Base-by-base conservation (phyloP, 768 basidiomycete genomes). In the Nevesoporus exiguus region DNA sequence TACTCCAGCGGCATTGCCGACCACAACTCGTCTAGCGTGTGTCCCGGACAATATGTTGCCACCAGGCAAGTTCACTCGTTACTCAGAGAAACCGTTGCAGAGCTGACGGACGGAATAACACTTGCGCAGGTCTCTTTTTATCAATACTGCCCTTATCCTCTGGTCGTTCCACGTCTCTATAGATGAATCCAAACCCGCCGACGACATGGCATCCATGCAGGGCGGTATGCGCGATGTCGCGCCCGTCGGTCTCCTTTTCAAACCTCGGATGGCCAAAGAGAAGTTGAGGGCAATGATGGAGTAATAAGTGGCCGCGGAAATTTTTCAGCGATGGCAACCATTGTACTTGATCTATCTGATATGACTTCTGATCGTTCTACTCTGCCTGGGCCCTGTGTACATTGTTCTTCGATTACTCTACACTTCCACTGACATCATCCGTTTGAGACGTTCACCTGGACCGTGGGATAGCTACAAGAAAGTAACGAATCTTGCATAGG, bases 41-140 rank as follows among this genome's bases (percentile, higher is more conserved):
- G 83, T 55, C 83, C 82, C 0, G 84, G 83, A 2, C 79, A 80
- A 58, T 76, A 83, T 64, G 75, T 86, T 42, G 82, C 57, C 7
- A 39, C 31, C n/a, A 71, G 71, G 77, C 73, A 57, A 62, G 69
- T 66, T 0, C 13, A 19, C 13, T 37, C 11, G 15, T 22, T 30
- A 25, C 19, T 46, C 5, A 5, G 45, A 46, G 19, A 33, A 22
- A 33, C 6, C 7, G 21, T 33, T 37, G 3, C 3, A 10, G 9
- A n/a, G 9, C 24, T 47, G 21, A 59, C 13, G 22, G 22, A 31
- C 21, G 48, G 19, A 47, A 19, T 49, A 25, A 27, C 7, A n/a
- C 41, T n/a, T 29, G 27, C 1, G 55, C 50, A 80, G 81, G 7
- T 85, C 84, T 2, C 69, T 87, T 2, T 83, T 82, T 62, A 70